Base-by-base conservation (phyloP, 345 rosid species). In the Rhizophora mangle region DNA sequence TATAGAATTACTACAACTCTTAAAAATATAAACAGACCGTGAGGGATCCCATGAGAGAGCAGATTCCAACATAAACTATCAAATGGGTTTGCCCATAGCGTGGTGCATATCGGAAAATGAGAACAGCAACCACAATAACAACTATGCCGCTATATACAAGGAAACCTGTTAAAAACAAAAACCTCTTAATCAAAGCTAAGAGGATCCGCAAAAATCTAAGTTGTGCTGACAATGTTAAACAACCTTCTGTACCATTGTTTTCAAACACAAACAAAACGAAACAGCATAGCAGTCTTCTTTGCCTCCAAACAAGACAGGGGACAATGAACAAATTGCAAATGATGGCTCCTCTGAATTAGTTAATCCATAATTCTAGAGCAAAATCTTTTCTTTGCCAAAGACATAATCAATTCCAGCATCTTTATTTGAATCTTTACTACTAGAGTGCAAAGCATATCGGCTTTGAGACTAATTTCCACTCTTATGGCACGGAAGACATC, bases 21-120 rank as follows among this genome's bases (percentile, higher is more conserved):
- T 9, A 63, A 64, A 53, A 61, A 21, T 11, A 74, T 49, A 29
- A 39, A 62, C 93, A 30, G 61, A 94, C 97, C 85, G 95, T 91
- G 26, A 94, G 86, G 61, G 98, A 93, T 11, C 97, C 98, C 92
- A 88, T 91, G 36, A 91, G 83, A 47, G 98, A 93, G 90, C 98
- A 93, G 71, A 93, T 85, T 73, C 97, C 96, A 27, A 93, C 85
- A 76, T 91, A 93, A 54, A 91, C 84, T 57, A 93, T 64, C 92
- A 93, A 47, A 82, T 91, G 88, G 19, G 81, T 88, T 66, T 85
- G 80, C 30, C 98, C 98, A 34, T 93, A 85, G 37, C 84, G 90
- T 34, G 96, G 92, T 22, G 62, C 96, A 27, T 68, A 88, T 63
- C 74, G 73, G 59, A 88, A 83, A 64, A 91, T 93, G 8, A 93